Evolutionary conservation across 345 rosid species (phyloP).

Genomic region (Citrus inodora): DNA sequence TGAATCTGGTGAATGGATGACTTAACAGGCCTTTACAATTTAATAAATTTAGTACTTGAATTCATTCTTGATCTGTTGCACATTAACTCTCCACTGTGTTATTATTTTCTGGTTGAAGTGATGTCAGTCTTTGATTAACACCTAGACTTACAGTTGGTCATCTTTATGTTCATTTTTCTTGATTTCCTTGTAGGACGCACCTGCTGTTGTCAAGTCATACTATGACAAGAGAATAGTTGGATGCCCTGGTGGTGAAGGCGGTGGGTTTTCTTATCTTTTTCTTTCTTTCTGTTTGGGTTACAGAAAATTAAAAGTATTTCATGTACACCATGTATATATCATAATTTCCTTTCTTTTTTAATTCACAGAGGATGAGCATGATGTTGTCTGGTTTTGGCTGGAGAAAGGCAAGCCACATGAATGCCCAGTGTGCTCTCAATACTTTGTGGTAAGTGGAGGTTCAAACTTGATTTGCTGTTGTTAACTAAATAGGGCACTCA

Average conservation of each 20-base stretch:
- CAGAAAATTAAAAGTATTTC: background rate
- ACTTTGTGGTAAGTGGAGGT: constrained; percentile 68
- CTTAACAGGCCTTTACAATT: background rate
- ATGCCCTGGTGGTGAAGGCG: constrained; percentile 87
- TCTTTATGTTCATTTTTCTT: background rate
- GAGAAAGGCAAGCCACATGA: constrained; percentile 79
- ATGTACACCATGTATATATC: background rate
- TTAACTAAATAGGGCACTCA: background rate
- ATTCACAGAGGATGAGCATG: constrained; percentile 84
- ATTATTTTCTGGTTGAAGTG: background rate
- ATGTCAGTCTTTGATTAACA: background rate
- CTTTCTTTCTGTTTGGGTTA: background rate
- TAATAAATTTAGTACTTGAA: background rate
- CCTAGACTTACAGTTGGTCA: background rate
- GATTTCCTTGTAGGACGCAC: constrained; percentile 50
- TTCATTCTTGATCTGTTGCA: background rate
- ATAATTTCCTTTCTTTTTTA: background rate
- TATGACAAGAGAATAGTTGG: constrained; percentile 84
- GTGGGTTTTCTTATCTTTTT: constrained; percentile 34
- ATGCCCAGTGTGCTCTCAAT: constrained; percentile 84
- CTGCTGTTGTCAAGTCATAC: constrained; percentile 69
- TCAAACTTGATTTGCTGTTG: constrained; percentile 4
- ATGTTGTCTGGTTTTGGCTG: constrained; percentile 98
- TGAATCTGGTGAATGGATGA: background rate
- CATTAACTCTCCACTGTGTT: background rate